Percentiles rank a stretch among this genome's conserved stretches.
These are phyloP conservation scores for Stellera chamaejasme DNA, from an alignment of 345 rosid genomes.

Conservation along the genomic window DNA sequence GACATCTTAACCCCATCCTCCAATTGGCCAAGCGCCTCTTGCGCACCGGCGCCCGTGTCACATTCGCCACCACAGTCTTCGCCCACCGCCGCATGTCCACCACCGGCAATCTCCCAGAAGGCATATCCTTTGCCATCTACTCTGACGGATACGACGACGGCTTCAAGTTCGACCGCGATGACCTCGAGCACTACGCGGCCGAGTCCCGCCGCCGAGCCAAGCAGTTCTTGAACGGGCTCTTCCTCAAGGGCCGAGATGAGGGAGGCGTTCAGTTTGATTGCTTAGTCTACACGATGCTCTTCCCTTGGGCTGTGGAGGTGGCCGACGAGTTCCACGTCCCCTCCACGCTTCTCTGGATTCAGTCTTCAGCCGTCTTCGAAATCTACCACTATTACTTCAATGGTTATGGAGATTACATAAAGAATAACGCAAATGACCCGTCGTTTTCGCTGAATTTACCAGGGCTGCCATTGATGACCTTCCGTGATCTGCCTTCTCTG, in stretches of 20 bases:
- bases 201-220: slow-evolving; percentile 34
- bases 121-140: slow-evolving; percentile 35
- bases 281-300: slow-evolving; percentile 37
- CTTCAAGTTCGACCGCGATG: slow-evolving; percentile 12
- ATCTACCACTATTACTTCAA: slow-evolving; percentile 48
- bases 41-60: slow-evolving; percentile 37
- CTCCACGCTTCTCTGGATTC: slow-evolving; percentile 42
- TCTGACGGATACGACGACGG: slow-evolving; percentile 58
- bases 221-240: slow-evolving; percentile 18
- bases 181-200: slow-evolving; percentile 18
- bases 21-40: slow-evolving; percentile 52
- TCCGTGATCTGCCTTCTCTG: slow-evolving; percentile 50
- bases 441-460: slow-evolving; percentile 28
- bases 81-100: slow-evolving; percentile 30
- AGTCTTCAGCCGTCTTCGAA: slow-evolving; percentile 48
- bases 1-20: slow-evolving; percentile 59
- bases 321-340: slow-evolving; percentile 33
- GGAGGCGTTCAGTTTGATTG: slow-evolving; percentile 19
- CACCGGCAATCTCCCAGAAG: slow-evolving; percentile 14
- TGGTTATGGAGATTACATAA: slow-evolving; percentile 9
- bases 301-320: slow-evolving; percentile 45
- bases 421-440: slow-evolving; percentile 4
- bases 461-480: slow-evolving; percentile 26
- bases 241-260: slow-evolving; percentile 10
- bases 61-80: slow-evolving; percentile 31